Evolutionary conservation across 148 eudicot genomes (phyloP).

Genomic region (Vaccinium corymbosum): DNA sequence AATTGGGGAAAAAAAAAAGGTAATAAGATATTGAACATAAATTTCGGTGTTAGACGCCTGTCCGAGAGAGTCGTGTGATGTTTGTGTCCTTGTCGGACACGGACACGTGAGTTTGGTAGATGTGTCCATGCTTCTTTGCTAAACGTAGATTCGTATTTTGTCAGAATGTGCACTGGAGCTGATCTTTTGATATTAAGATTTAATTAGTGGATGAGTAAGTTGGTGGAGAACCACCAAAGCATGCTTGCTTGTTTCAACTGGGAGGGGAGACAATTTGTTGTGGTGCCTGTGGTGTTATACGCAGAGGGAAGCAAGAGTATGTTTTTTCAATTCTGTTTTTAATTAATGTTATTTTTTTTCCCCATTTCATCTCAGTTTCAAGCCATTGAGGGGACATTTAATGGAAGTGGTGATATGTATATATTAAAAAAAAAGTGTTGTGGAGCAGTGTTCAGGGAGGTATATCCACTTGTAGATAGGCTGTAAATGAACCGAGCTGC

Average conservation of each 20-base stretch:
- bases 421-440: background rate
- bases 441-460: background rate
- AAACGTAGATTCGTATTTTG: no score
- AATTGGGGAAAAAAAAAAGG: no score
- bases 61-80: no score
- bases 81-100: no score
- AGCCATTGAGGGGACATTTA: background rate
- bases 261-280: background rate
- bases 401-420: background rate
- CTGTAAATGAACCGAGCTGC: background rate
- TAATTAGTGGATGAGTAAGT: no score
- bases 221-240: background rate
- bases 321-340: background rate
- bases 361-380: background rate
- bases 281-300: constrained; percentile 1
- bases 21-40: no score
- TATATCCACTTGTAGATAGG: background rate
- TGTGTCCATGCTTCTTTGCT: no score
- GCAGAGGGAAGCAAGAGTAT: background rate
- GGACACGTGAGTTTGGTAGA: no score
- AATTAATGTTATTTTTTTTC: background rate
- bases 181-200: no score
- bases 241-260: background rate
- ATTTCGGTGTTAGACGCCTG: no score
- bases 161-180: no score